phyloP scores from a whole-genome alignment of 2,329 filamentous ascomycete genomes.

The Diplodia seriata region DNA sequence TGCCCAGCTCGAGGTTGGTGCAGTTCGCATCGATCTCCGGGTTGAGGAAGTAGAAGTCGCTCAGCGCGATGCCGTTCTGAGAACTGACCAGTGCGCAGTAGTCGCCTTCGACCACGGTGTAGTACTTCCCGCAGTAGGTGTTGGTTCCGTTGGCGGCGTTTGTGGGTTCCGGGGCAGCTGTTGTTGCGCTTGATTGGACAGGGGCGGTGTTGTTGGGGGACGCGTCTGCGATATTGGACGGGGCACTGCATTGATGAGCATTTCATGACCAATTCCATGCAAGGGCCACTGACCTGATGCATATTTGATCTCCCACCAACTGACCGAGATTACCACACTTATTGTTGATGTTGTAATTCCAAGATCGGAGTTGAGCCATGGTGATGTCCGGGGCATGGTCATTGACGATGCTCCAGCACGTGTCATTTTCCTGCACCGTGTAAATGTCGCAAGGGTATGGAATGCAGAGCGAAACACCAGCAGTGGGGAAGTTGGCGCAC shows the following conservation, averaged over 20 bases:
- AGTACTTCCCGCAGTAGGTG: background rate
- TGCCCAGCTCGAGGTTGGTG: too few species aligned
- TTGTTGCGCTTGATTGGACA: slow-evolving; percentile 4
- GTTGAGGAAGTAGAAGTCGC: too few species aligned
- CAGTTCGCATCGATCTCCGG: too few species aligned
- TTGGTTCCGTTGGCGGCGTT: background rate
- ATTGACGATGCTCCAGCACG: background rate
- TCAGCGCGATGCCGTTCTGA: too few species aligned
- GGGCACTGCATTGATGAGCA: background rate
- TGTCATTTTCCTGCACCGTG: background rate
- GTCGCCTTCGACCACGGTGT: background rate
- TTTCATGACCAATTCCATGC: background rate
- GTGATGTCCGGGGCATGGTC: slow-evolving; percentile 1
- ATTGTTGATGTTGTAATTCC: slow-evolving; percentile 13
- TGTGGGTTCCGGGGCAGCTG: background rate
- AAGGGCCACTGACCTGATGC: background rate
- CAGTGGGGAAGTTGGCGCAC: slow-evolving; percentile 2
- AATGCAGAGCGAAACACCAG: background rate
- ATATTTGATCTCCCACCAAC: background rate
- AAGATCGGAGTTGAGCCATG: background rate
- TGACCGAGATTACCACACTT: background rate
- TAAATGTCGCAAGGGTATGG: background rate
- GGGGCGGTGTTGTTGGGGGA: background rate
- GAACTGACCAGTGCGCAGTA: background rate
- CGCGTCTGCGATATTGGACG: background rate